These are phyloP conservation scores for Mallotus nudiflorus DNA, from an alignment of 345 rosid genomes.

Conservation along the genomic window DNA sequence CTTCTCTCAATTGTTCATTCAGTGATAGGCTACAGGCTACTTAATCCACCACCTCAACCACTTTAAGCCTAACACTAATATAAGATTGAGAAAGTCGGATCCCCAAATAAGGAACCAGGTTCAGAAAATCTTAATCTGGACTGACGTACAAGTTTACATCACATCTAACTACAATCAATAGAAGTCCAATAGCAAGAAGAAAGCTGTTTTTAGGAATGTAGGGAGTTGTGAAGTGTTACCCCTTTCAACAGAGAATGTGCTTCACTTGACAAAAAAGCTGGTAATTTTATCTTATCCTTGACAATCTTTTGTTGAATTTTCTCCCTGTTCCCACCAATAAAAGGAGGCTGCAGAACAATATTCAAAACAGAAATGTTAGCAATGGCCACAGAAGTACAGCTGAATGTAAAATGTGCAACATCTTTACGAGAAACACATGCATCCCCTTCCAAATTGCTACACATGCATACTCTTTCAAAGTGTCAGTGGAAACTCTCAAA, in stretches of 20 bases:
- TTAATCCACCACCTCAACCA: too few relatives aligned
- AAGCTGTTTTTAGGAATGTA: background rate
- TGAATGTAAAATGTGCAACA: background rate
- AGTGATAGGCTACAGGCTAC: too few relatives aligned
- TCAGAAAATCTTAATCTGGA: background rate
- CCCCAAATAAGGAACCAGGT: background rate
- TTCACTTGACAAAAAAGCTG: slow-evolving; percentile 64
- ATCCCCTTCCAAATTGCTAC: too few relatives aligned
- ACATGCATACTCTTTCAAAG: too few relatives aligned
- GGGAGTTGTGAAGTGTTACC: too few relatives aligned
- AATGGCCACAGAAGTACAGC: background rate
- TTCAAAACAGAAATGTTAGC: slow-evolving; percentile 2
- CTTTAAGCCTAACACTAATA: background rate
- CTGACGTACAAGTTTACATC: background rate
- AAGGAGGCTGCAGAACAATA: slow-evolving; percentile 69
- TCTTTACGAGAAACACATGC: background rate
- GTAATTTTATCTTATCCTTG: slow-evolving; percentile 81
- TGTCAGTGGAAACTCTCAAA: background rate
- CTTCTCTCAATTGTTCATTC: background rate
- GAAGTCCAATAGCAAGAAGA: too few relatives aligned
- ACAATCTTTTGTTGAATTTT: slow-evolving; percentile 80
- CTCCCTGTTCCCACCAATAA: slow-evolving; percentile 53
- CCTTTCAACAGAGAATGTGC: slow-evolving; percentile 82
- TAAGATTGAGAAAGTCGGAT: too few relatives aligned
- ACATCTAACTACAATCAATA: too few relatives aligned